Conservation (phyloP, 306 rosid species). For the Psophocarpus tetragonolobus region DNA sequence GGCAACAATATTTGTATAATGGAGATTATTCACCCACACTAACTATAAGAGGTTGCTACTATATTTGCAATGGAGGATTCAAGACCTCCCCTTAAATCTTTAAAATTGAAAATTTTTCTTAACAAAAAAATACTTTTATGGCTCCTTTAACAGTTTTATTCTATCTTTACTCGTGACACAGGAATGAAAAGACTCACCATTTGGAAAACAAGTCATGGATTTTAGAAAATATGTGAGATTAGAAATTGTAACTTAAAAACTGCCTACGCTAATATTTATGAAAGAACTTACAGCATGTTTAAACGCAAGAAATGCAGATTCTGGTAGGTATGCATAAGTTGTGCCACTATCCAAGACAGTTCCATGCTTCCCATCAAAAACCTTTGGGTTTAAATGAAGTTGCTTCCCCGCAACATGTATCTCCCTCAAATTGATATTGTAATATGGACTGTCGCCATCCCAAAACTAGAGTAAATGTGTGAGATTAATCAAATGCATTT, state of each 20-base stretch:
- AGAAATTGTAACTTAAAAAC: background rate
- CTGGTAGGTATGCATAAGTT: constrained; percentile 92
- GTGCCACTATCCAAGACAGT: constrained; percentile 96
- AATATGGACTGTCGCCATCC: constrained; percentile 99
- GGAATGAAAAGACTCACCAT: background rate
- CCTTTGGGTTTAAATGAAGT: constrained; percentile 58
- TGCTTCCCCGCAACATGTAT: constrained; percentile 85
- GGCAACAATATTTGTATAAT: constrained; percentile 1
- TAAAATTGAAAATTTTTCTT: background rate
- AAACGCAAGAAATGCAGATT: constrained; percentile 68
- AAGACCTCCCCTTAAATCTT: background rate
- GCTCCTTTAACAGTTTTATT: constrained; percentile 7
- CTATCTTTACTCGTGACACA: background rate
- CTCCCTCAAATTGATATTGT: constrained; percentile 94
- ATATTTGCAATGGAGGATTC: background rate
- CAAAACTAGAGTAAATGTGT: constrained; percentile 98
- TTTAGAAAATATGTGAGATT: background rate
- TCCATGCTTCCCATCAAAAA: constrained; percentile 85
- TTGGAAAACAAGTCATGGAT: background rate
- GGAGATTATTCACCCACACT: constrained; percentile 28
- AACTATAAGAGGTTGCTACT: constrained; percentile 10
- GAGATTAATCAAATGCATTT: constrained; percentile 77
- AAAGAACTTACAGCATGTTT: constrained; percentile 78
- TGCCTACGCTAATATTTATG: background rate
- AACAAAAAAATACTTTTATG: background rate